A percentile compares a stretch with the other conserved stretches of the same genome.
Conservation (phyloP, 768 basidiomycete species). For the Termitomyces sp. region DNA sequence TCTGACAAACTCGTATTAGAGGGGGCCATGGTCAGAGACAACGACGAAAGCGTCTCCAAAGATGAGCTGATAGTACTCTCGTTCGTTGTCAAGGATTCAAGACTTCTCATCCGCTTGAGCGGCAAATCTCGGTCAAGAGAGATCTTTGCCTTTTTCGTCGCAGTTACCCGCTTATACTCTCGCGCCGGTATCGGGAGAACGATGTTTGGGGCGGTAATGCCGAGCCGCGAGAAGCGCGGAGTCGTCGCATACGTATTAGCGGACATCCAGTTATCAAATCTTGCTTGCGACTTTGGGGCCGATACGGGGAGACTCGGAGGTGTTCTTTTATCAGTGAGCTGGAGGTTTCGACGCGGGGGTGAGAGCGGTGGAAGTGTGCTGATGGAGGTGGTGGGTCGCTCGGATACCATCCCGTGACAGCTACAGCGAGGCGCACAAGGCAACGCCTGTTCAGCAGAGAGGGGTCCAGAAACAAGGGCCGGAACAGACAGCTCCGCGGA, state of each 20-base stretch:
- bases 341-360: background rate
- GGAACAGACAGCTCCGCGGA: background rate
- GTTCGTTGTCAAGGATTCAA: background rate
- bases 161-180: slow-evolving; percentile 17
- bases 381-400: background rate
- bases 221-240: slow-evolving; percentile 35
- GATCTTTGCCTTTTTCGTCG: slow-evolving; percentile 12
- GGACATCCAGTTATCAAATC: slow-evolving; percentile 31
- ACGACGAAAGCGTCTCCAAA: slow-evolving; percentile 3
- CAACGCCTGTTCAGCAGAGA: background rate
- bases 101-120: background rate
- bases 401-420: background rate
- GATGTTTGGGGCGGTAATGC: slow-evolving; percentile 25
- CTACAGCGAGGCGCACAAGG: background rate
- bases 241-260: slow-evolving; percentile 26
- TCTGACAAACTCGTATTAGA: slow-evolving; percentile 3
- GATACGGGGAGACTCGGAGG: background rate
- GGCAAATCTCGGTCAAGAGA: background rate
- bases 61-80: slow-evolving; percentile 5
- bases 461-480: background rate
- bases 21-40: background rate
- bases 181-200: slow-evolving; percentile 37
- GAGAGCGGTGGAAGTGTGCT: background rate
- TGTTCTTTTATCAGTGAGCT: background rate
- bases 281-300: slow-evolving; percentile 3